These are phyloP conservation scores for Bipolaris zeicola DNA, from an alignment of 2,329 filamentous ascomycete genomes.

Conservation along the genomic window DNA sequence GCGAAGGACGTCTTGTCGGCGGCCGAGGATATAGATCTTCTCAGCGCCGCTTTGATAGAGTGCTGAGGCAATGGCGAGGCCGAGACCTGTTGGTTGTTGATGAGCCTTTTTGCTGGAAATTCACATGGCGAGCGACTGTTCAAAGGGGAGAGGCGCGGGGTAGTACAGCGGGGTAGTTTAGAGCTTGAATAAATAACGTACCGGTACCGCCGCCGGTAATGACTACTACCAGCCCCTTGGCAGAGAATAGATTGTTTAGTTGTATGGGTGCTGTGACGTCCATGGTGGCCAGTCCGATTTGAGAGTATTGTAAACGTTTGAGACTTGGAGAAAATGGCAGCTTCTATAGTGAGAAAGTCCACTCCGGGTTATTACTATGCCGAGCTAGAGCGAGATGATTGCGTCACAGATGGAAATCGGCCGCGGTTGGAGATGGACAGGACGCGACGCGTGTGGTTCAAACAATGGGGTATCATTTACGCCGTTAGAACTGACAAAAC, in stretches of 20 bases:
- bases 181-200: slow-evolving; percentile 33
- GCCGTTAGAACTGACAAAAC: slow-evolving; percentile 5
- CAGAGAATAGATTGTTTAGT: slow-evolving; percentile 47
- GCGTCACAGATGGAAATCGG: slow-evolving; percentile 18
- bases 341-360: slow-evolving; percentile 9
- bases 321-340: background rate
- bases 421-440: slow-evolving; percentile 3
- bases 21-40: slow-evolving; percentile 55
- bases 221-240: slow-evolving; percentile 48
- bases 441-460: slow-evolving; percentile 1
- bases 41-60: slow-evolving; percentile 50
- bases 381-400: slow-evolving; percentile 7
- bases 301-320: background rate
- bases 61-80: slow-evolving; percentile 49
- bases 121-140: background rate
- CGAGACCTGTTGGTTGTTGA: slow-evolving; percentile 39
- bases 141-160: slow-evolving; percentile 17
- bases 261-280: slow-evolving; percentile 43
- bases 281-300: slow-evolving; percentile 30
- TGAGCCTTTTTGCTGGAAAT: slow-evolving; percentile 4
- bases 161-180: slow-evolving; percentile 38
- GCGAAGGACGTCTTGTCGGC: slow-evolving; percentile 50
- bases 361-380: slow-evolving; percentile 16
- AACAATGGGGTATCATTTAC: slow-evolving; percentile 25
- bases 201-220: slow-evolving; percentile 52